Base-by-base conservation (phyloP, 2,329 filamentous ascomycete species). In the Ceratocystiopsis sp. region DNA sequence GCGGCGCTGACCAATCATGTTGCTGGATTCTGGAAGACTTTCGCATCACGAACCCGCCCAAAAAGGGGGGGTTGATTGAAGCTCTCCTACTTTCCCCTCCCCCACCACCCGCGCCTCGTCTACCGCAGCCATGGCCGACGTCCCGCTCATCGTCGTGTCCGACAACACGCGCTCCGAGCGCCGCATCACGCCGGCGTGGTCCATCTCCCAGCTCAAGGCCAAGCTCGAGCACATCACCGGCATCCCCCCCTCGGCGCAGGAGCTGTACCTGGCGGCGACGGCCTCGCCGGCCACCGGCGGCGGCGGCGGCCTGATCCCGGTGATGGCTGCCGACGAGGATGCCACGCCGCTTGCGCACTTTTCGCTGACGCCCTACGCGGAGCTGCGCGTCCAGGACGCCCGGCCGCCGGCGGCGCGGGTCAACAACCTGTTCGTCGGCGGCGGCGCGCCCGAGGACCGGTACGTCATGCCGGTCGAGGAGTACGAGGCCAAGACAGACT, bases 151-250 rank as follows among this genome's bases (percentile, higher is more conserved):
- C 49, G 74, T 91, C 55, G 72, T 72, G 48, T 89, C 83, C 42
- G 78, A 84, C 47, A 83, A 80, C 60, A 71, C 81, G 40, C 75
- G 79, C 40, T 87, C 85, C 42, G 91, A 98, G 64, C 82, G 89
- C 48, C 84, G 91, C 52, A 78, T 96, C 59, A 89, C 84, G 21
- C 89, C 89, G 14, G 80, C 87, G 52, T 98, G 91, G 91, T 80
- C 80, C 48, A 80, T 98, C 56, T 69, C 72, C 44, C 78, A 84
- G 54, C 71, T 96, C 54, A 94, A 89, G 65, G 64, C 70, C 42
- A 93, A 91, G 61, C 77, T 98, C 42, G 89, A 96, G 62, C 81
- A 85, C 48, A 79, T 96, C 62, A 96, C 89, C 2, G 91, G 91
- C 48, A 78, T 96, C 35, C 89, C 91, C 15, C 83, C 87, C 12